Percentiles rank a stretch among this genome's conserved stretches.
These are phyloP conservation scores for Podaxis sp. DNA, from an alignment of 768 basidiomycete species.

Conservation along the genomic window DNA sequence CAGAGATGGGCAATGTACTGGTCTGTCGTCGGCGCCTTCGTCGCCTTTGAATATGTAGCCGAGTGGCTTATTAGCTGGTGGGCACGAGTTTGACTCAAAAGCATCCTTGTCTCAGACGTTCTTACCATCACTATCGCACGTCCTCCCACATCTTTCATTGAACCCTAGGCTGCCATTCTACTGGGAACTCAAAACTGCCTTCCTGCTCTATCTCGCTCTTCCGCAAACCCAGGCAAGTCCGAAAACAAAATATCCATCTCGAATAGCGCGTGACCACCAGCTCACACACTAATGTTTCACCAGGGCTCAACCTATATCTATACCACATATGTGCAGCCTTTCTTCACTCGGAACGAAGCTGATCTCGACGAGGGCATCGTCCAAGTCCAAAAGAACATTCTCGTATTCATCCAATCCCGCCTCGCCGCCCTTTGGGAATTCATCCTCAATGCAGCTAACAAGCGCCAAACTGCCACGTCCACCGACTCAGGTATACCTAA, in stretches of 20 bases:
- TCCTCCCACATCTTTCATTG: constrained; percentile 5
- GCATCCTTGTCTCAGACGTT: neutral
- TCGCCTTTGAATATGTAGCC: constrained; percentile 57
- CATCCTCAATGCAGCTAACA: constrained; percentile 39
- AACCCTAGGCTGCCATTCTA: constrained; percentile 67
- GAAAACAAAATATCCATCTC: neutral
- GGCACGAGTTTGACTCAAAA: constrained; percentile 16
- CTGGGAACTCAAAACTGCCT: constrained; percentile 66
- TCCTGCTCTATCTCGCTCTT: constrained; percentile 63
- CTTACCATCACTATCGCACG: constrained; percentile 13
- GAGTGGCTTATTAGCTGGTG: constrained; percentile 69
- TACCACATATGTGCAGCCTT: constrained; percentile 55
- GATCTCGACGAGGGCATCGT: constrained; percentile 56
- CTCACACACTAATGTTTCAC: constrained; percentile 9
- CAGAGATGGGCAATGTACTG: constrained; percentile 61
- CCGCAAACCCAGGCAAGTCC: constrained; percentile 61
- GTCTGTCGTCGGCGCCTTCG: constrained; percentile 54
- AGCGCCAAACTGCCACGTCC: constrained; percentile 21
- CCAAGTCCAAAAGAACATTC: constrained; percentile 45
- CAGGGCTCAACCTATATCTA: constrained; percentile 71
- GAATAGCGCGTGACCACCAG: neutral
- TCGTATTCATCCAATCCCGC: constrained; percentile 54
- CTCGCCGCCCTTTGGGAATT: constrained; percentile 44
- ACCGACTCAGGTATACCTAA: neutral
- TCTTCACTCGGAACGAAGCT: constrained; percentile 52